Percentiles rank a stretch among this genome's conserved stretches.
Evolutionary conservation across 805 yeast genomes (phyloP).

Genomic region (Sugiyamaella chiloensis): DNA sequence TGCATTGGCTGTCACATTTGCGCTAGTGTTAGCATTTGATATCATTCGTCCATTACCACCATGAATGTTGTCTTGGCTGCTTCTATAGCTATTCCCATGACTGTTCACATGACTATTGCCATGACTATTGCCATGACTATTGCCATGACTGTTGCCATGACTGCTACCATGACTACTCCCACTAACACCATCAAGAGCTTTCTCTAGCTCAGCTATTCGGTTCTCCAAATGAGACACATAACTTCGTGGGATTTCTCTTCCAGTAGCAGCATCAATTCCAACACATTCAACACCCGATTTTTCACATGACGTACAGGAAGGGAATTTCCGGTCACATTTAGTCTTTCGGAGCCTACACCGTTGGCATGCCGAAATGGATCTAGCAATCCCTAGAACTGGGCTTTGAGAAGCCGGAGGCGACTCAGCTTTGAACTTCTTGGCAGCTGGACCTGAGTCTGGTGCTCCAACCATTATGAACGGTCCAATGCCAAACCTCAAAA

Average conservation of each 20-base stretch:
- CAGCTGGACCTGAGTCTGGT: too few species aligned
- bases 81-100: conserved; percentile 44
- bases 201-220: conserved; percentile 55
- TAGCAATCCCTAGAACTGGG: conserved; percentile 10
- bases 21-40: not conserved
- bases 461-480: too few species aligned
- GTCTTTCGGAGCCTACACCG: conserved; percentile 70
- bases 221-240: conserved; percentile 72
- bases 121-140: conserved; percentile 36
- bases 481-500: too few species aligned
- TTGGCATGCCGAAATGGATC: conserved; percentile 80
- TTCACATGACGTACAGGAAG: conserved; percentile 59
- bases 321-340: conserved; percentile 65
- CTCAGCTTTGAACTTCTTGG: not conserved
- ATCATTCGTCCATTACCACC: not conserved
- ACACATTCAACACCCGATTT: conserved; percentile 72
- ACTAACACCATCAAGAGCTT: too few species aligned
- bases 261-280: conserved; percentile 84
- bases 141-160: conserved; percentile 44
- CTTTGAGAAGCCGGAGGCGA: not conserved
- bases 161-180: conserved; percentile 43
- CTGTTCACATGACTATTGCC: not conserved
- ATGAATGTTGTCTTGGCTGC: conserved; percentile 36
- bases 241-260: conserved; percentile 74
- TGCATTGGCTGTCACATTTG: not conserved